These are phyloP conservation scores for Hypoxylon lienhwacheense DNA, from an alignment of 495 filamentous ascomycete species.

Conservation along the genomic window DNA sequence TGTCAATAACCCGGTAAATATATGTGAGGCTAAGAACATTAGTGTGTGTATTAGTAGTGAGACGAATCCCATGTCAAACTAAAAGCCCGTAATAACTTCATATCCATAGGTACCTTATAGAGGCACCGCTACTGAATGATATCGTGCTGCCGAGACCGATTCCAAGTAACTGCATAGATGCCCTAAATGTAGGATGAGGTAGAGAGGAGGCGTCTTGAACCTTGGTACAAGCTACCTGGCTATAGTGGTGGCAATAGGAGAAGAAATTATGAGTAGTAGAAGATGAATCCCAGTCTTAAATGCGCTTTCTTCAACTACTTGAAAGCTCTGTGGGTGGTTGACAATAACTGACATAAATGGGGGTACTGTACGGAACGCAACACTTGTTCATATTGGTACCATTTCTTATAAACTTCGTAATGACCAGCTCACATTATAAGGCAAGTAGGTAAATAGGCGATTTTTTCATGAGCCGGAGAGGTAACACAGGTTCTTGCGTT, in stretches of 20 bases:
- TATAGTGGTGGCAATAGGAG: slow-evolving; percentile 43
- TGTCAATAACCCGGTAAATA: too few species aligned
- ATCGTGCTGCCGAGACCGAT: slow-evolving; percentile 50
- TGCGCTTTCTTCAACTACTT: slow-evolving; percentile 35
- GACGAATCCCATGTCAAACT: slow-evolving; percentile 46
- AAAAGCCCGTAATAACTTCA: slow-evolving; percentile 51
- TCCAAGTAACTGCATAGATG: slow-evolving; percentile 49
- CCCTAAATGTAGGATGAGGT: slow-evolving; percentile 49
- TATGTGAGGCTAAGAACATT: slow-evolving; percentile 49
- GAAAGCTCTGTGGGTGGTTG: slow-evolving; percentile 37
- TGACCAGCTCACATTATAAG: slow-evolving; percentile 38
- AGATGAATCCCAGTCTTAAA: slow-evolving; percentile 39
- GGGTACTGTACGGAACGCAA: slow-evolving; percentile 34
- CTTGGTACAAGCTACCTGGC: slow-evolving; percentile 39
- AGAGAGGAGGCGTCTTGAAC: slow-evolving; percentile 47
- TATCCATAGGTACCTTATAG: slow-evolving; percentile 52
- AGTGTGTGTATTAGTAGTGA: slow-evolving; percentile 45
- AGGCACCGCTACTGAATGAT: slow-evolving; percentile 28
- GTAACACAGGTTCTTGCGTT: slow-evolving; percentile 38
- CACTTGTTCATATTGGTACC: slow-evolving; percentile 8
- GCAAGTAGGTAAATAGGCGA: slow-evolving; percentile 33
- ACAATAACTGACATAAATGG: slow-evolving; percentile 38
- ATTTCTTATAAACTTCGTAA: slow-evolving; percentile 12
- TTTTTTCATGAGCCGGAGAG: slow-evolving; percentile 32
- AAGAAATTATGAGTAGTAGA: slow-evolving; percentile 47